phyloP scores from a whole-genome alignment of 2,329 filamentous ascomycete species.

The Calonectria hawksworthii region DNA sequence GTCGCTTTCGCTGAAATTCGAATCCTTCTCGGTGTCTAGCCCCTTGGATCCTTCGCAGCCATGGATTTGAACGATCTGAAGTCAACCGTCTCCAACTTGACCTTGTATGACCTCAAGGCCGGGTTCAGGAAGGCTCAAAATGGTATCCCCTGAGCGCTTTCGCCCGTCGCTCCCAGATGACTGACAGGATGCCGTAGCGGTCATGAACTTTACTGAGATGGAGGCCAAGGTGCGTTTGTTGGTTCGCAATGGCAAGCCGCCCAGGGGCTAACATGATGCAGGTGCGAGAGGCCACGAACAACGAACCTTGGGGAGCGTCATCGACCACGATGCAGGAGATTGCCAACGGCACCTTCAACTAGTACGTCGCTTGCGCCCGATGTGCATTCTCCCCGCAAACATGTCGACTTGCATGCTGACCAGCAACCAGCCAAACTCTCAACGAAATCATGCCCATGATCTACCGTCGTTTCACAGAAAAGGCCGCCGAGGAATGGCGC shows the following conservation, averaged over 20 bases:
- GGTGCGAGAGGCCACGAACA: constrained; percentile 98
- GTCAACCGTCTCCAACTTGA: constrained; percentile 90
- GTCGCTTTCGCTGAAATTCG: neutral
- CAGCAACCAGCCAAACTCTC: constrained; percentile 80
- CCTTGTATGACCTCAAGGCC: constrained; percentile 95
- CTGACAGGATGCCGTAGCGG: constrained; percentile 70
- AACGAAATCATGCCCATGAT: constrained; percentile 99
- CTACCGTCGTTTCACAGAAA: constrained; percentile 98
- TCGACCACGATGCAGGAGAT: constrained; percentile 96
- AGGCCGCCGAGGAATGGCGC: constrained; percentile 97
- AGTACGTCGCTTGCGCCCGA: constrained; percentile 70
- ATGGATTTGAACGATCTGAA: constrained; percentile 92
- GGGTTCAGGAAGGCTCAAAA: constrained; percentile 96
- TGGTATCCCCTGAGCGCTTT: constrained; percentile 69
- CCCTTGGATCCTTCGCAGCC: constrained; percentile 48
- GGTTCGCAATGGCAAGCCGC: constrained; percentile 15
- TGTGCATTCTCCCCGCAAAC: constrained; percentile 30
- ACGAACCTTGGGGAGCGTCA: constrained; percentile 95
- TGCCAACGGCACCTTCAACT: constrained; percentile 97
- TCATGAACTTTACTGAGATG: constrained; percentile 99
- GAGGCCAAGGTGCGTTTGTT: constrained; percentile 72
- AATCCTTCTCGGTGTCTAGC: constrained; percentile 22
- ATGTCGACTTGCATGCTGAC: constrained; percentile 34
- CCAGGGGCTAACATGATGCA: constrained; percentile 52
- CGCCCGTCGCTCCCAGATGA: constrained; percentile 28